Percentiles rank a stretch among this genome's conserved stretches.
These are phyloP conservation scores for Tetrahymena thermophila DNA, from an alignment of 73 alveolate genomes.

Conservation along the genomic window DNA sequence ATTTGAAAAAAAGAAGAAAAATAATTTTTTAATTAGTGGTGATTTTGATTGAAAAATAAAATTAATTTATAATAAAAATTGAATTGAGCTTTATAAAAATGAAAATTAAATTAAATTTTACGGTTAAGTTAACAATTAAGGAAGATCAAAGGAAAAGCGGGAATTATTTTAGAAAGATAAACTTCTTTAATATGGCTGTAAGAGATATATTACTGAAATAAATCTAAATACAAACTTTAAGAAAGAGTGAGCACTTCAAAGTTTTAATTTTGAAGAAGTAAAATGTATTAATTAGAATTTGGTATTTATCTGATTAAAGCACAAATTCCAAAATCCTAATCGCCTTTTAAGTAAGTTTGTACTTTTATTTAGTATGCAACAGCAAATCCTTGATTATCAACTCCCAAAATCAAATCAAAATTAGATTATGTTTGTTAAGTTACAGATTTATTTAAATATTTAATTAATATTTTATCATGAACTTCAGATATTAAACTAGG, in stretches of 20 bases:
- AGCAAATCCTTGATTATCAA: not conserved
- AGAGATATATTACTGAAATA: not conserved
- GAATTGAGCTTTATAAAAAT: no score
- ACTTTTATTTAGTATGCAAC: not conserved
- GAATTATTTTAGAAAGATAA: not conserved
- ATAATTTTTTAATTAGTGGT: no score
- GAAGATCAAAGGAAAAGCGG: not conserved
- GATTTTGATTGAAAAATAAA: no score
- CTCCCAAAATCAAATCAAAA: not conserved
- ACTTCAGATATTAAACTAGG: not conserved
- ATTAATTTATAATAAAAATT: no score
- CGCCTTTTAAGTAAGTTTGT: not conserved
- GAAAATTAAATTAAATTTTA: no score
- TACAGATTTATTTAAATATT: not conserved
- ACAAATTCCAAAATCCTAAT: not conserved
- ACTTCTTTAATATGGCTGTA: not conserved
- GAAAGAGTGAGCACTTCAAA: not conserved
- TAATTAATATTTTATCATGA: not conserved
- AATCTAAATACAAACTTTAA: not conserved
- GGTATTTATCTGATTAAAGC: not conserved
- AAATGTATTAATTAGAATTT: not conserved
- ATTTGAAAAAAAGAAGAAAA: no score
- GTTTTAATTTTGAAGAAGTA: not conserved
- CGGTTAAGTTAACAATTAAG: not conserved
- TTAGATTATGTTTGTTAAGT: not conserved